Evolutionary conservation across 257 asterid species (phyloP), one percentile per base, ranked within the genome.

Genomic region (Eustoma russellianum): DNA sequence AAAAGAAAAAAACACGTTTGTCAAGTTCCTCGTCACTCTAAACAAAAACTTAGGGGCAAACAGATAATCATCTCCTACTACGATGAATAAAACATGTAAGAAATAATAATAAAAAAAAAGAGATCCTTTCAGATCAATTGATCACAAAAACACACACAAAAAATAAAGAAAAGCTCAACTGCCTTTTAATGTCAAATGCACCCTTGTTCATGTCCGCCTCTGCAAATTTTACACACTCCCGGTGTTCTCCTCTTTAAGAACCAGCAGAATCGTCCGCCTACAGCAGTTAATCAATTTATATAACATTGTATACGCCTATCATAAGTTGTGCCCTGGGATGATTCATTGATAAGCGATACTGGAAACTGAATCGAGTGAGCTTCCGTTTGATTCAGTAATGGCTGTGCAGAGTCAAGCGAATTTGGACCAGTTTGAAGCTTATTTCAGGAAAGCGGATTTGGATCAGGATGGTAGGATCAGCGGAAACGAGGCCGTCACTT

Each of bases 391-490:
- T 56, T 67, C 45, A 49, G 41, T 48, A 53, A 73, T 59, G 70
- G 70, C 67, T 55, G 63, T 18, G 43, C 65, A 59, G 66, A 48
- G 61, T 59, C 69, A 52, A 56, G 74, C 76, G 59, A 85, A 71
- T 66, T 70, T 74, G 81, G 88, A 88, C 62, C 88, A 81, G 60
- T 90, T 90, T 54, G 98, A 90, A 59, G 81, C 77, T 14, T 90
- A 71, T 75, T 90, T 90, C 57, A 84, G 70, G 76, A 79, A 80
- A 68, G 96, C 96, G 28, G 98, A 90, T 74, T 64, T 79, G 86
- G 96, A 90, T 83, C 96, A 82, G 62, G 98, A 90, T 60, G 98
- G 98, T 45, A 85, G 93, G 71, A 70, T 90, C 70, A 90, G 91
- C 67, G 95, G 98, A 53, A 69, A 5, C 41, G 96, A 90, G 82